A percentile compares a stretch with the other conserved stretches of the same genome.
Conservation (phyloP, 805 yeast genomes). For the Kazachstania psychrophila region DNA sequence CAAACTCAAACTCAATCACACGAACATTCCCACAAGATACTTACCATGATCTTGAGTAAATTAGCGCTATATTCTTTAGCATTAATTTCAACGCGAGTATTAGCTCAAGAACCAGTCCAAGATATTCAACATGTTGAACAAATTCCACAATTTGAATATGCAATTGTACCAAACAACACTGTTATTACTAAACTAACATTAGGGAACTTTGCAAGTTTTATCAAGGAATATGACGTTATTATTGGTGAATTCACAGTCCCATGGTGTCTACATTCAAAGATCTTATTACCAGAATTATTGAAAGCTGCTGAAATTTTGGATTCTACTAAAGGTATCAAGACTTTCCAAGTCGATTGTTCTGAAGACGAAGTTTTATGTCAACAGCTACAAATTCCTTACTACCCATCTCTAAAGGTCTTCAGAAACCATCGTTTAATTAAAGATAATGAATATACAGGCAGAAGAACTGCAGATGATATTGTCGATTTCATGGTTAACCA, state of each 20-base stretch:
- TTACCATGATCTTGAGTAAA: too few relatives aligned
- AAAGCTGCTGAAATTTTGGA: slow-evolving; percentile 70
- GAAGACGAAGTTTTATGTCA: slow-evolving; percentile 62
- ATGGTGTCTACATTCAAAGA: slow-evolving; percentile 96
- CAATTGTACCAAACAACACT: slow-evolving; percentile 67
- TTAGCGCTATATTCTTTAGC: not conserved
- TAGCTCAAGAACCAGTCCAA: not conserved
- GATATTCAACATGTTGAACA: not conserved
- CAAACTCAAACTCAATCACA: not conserved
- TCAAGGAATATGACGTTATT: slow-evolving; percentile 65
- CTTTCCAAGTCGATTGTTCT: slow-evolving; percentile 80
- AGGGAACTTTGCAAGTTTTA: slow-evolving; percentile 53
- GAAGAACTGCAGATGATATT: slow-evolving; percentile 70
- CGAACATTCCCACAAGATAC: too few relatives aligned
- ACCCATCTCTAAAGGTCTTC: slow-evolving; percentile 73
- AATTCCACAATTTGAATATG: slow-evolving; percentile 36
- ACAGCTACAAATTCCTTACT: slow-evolving; percentile 60
- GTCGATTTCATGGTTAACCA: slow-evolving; percentile 70
- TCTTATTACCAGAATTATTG: slow-evolving; percentile 64
- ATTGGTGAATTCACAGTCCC: slow-evolving; percentile 86
- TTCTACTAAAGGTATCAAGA: slow-evolving; percentile 46
- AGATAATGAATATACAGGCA: slow-evolving; percentile 64
- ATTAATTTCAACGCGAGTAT: too few relatives aligned
- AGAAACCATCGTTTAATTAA: slow-evolving; percentile 39
- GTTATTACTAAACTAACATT: slow-evolving; percentile 73